Evolutionary conservation across 148 eudicot genomes (phyloP).

Genomic region (Pouteria glomerata): DNA sequence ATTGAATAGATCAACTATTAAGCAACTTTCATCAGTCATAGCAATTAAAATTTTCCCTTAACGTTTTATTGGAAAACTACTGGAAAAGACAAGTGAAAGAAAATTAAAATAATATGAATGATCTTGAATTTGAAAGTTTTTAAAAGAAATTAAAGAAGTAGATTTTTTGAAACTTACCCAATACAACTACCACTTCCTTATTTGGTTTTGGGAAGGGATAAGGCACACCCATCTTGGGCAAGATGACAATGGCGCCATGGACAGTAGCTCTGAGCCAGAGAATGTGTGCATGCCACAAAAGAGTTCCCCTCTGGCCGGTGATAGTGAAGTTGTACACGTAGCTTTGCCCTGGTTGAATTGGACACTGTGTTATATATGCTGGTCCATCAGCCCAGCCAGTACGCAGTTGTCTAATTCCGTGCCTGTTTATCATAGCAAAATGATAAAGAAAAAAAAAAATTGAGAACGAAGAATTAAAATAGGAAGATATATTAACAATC

Average conservation of each 20-base stretch:
- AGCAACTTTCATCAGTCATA: too few species aligned
- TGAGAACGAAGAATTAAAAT: too few species aligned
- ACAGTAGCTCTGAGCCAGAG: constrained; percentile 65
- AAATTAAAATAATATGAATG: too few species aligned
- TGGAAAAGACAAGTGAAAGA: too few species aligned
- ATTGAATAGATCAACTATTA: not conserved
- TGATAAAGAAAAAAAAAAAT: too few species aligned
- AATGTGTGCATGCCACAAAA: constrained; percentile 80
- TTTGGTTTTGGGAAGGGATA: constrained; percentile 55
- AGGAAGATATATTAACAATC: too few species aligned
- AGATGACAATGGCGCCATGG: constrained; percentile 57
- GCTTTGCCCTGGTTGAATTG: constrained; percentile 47
- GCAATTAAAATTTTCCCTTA: too few species aligned
- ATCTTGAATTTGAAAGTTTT: too few species aligned
- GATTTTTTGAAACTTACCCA: too few species aligned
- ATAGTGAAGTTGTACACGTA: constrained; percentile 50
- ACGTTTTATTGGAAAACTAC: not conserved
- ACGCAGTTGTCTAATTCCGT: constrained; percentile 54
- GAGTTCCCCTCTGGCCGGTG: constrained; percentile 63
- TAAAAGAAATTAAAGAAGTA: too few species aligned
- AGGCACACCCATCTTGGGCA: constrained; percentile 52
- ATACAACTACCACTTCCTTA: constrained; percentile 31
- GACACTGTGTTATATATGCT: constrained; percentile 69
- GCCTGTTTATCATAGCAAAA: too few species aligned
- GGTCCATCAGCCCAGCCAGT: constrained; percentile 78